Evolutionary conservation across 768 basidiomycete genomes (phyloP).

Genomic region (Tulasnella calospora): DNA sequence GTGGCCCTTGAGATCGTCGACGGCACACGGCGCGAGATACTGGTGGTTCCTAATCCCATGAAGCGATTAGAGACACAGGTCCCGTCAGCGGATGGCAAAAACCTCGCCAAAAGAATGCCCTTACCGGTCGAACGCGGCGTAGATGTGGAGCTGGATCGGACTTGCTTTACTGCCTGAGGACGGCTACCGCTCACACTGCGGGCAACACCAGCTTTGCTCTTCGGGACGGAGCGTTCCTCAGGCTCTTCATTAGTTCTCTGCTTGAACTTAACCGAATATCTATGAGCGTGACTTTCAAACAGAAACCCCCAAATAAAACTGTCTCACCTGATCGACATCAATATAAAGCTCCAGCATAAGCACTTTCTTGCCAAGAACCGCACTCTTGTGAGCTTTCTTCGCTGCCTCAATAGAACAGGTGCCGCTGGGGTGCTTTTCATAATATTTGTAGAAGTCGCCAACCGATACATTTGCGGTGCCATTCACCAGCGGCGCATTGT

Average conservation of each 20-base stretch:
- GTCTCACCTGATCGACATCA: neutral
- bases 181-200: neutral
- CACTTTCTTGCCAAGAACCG: neutral
- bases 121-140: neutral
- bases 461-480: neutral
- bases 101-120: neutral
- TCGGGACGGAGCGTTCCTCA: neutral
- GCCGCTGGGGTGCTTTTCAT: neutral
- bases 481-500: neutral
- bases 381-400: neutral
- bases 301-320: neutral
- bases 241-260: neutral
- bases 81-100: too few species aligned
- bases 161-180: neutral
- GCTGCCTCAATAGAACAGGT: neutral
- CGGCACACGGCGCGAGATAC: neutral
- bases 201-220: neutral
- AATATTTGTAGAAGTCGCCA: neutral
- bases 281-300: neutral
- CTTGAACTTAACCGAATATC: neutral
- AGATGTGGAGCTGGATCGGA: neutral
- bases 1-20: neutral
- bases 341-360: neutral
- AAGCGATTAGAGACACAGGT: neutral
- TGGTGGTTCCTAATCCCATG: neutral